These are phyloP conservation scores for Phytophthora pisi DNA, from an alignment of 352 stramenopile genomes.

Conservation along the genomic window DNA sequence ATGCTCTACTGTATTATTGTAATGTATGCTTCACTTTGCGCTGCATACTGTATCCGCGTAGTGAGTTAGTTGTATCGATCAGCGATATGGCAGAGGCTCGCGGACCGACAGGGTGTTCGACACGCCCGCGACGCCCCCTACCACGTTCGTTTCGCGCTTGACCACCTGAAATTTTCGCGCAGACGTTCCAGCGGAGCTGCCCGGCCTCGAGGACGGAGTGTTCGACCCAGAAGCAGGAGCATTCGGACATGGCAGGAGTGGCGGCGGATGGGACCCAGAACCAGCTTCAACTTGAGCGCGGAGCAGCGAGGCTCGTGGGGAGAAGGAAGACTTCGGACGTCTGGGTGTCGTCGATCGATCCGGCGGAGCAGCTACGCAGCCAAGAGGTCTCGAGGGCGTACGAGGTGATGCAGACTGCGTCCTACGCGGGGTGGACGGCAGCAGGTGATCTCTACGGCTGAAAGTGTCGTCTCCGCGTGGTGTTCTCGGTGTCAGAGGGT, in stretches of 20 bases:
- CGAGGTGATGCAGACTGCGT: slow-evolving; percentile 30
- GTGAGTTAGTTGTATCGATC: slow-evolving; percentile 25
- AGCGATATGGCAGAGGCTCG: slow-evolving; percentile 65
- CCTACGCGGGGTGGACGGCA: slow-evolving; percentile 10
- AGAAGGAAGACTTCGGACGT: slow-evolving; percentile 56
- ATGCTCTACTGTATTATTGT: slow-evolving; percentile 41
- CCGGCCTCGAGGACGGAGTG: slow-evolving; percentile 23
- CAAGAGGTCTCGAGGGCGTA: slow-evolving; percentile 3
- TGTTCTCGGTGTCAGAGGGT: slow-evolving; percentile 4
- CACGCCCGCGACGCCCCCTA: slow-evolving; percentile 51
- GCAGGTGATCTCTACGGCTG: slow-evolving; percentile 4
- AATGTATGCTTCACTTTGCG: slow-evolving; percentile 43
- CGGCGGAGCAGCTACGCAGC: slow-evolving; percentile 12
- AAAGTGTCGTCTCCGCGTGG: slow-evolving; percentile 1
- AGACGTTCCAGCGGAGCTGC: slow-evolving; percentile 5
- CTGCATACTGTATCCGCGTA: slow-evolving; percentile 25
- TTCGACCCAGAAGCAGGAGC: neutral
- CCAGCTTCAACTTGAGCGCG: slow-evolving; percentile 11
- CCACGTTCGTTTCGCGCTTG: slow-evolving; percentile 35
- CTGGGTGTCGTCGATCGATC: slow-evolving; percentile 18
- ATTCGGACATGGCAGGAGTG: slow-evolving; percentile 6
- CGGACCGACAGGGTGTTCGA: slow-evolving; percentile 47
- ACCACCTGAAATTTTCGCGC: slow-evolving; percentile 58
- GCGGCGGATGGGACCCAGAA: neutral
- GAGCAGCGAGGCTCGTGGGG: slow-evolving; percentile 35